Conservation (phyloP, 2,329 filamentous ascomycete species). For the Botrytis squamosa region DNA sequence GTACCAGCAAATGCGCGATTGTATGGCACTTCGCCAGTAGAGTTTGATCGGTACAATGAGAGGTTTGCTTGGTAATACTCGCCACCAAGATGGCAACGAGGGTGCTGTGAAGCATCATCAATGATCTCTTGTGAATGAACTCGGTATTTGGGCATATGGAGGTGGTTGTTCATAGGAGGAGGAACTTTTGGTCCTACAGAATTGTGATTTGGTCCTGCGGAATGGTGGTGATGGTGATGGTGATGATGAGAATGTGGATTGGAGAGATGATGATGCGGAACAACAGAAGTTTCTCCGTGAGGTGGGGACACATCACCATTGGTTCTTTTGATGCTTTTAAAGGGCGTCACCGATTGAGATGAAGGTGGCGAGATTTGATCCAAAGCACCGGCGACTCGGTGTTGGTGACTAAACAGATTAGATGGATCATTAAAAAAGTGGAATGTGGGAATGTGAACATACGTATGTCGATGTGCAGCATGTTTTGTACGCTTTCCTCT, state of each 20-base stretch:
- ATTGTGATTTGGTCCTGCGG: constrained; percentile 42
- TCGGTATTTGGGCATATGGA: constrained; percentile 62
- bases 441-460: constrained; percentile 45
- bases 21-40: constrained; percentile 42
- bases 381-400: constrained; percentile 51
- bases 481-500: constrained; percentile 68
- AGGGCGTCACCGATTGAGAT: constrained; percentile 44
- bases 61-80: constrained; percentile 75
- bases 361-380: constrained; percentile 49
- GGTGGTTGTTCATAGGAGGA: constrained; percentile 42
- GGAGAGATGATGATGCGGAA: constrained; percentile 37
- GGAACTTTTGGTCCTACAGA: constrained; percentile 37
- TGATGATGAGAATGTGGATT: constrained; percentile 20
- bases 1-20: constrained; percentile 35
- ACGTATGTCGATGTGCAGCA: constrained; percentile 27
- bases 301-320: constrained; percentile 47
- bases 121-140: constrained; percentile 70
- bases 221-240: constrained; percentile 48
- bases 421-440: not conserved
- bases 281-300: constrained; percentile 33
- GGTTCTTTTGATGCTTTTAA: constrained; percentile 52
- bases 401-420: constrained; percentile 47
- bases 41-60: constrained; percentile 44
- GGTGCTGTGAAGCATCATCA: constrained; percentile 66
- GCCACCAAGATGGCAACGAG: constrained; percentile 79